Conservation (phyloP, 1,284 basidiomycete species). For the Apiotrichum akiyoshidainum region DNA sequence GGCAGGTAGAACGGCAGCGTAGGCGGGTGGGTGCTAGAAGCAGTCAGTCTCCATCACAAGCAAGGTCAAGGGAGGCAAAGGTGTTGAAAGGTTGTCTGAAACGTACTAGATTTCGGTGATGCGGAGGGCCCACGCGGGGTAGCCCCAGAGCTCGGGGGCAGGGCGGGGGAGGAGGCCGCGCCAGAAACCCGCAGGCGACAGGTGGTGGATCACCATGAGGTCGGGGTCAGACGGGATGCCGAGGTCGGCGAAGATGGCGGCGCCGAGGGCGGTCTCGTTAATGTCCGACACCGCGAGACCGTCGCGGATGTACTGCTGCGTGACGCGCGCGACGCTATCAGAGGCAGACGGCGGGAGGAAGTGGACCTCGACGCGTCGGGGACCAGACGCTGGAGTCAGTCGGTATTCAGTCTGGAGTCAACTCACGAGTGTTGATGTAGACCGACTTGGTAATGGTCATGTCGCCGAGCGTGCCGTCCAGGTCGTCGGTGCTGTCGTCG, state of each 20-base stretch:
- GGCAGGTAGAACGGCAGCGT: constrained; percentile 27
- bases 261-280: constrained; percentile 18
- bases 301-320: constrained; percentile 11
- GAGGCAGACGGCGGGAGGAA: constrained; percentile 20
- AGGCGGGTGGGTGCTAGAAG: constrained; percentile 25
- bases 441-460: constrained; percentile 14
- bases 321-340: constrained; percentile 16
- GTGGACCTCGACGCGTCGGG: constrained; percentile 16
- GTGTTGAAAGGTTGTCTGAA: background rate
- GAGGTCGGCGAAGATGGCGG: constrained; percentile 20
- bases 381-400: constrained; percentile 9
- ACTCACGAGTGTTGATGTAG: constrained; percentile 15
- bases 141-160: constrained; percentile 39
- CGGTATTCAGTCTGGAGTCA: background rate
- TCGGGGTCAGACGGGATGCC: constrained; percentile 30
- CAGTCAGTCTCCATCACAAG: background rate
- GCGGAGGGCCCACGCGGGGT: constrained; percentile 39
- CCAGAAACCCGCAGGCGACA: constrained; percentile 21
- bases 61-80: background rate
- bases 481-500: background rate
- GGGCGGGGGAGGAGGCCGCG: constrained; percentile 28
- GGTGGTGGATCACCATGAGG: constrained; percentile 35
- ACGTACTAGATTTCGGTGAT: constrained; percentile 38
- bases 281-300: constrained; percentile 12
- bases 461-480: constrained; percentile 7